These are phyloP conservation scores for Diphasiastrum complanatum DNA, from an alignment of 83 land plant species.

Conservation along the genomic window DNA sequence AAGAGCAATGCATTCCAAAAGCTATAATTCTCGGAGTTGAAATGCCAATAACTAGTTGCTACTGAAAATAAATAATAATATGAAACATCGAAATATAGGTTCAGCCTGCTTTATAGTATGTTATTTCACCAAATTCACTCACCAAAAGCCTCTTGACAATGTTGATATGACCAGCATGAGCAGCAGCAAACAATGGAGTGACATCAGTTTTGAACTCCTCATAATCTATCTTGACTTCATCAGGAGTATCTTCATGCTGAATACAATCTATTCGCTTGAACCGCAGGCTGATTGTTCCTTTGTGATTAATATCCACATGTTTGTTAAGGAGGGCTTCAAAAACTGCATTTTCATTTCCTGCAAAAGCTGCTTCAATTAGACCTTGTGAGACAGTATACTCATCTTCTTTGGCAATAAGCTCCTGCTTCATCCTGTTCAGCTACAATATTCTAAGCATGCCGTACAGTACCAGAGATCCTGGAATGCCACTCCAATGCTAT, in stretches of 20 bases:
- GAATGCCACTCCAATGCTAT: no score
- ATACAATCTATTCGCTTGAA: constrained; percentile 44
- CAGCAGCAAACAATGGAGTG: constrained; percentile 68
- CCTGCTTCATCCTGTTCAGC: constrained; percentile 43
- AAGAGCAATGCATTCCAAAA: no score
- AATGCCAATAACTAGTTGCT: no score
- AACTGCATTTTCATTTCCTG: constrained; percentile 38
- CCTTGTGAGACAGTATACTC: constrained; percentile 47
- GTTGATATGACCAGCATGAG: constrained; percentile 52
- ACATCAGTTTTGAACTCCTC: constrained; percentile 71
- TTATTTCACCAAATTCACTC: no score
- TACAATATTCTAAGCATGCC: no score
- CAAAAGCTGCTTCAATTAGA: constrained; percentile 52
- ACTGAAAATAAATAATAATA: no score
- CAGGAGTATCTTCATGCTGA: constrained; percentile 51
- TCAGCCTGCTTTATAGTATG: no score
- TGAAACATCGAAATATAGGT: no score
- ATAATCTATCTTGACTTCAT: constrained; percentile 44
- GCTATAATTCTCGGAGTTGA: no score
- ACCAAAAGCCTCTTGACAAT: constrained; percentile 61
- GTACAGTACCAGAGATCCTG: no score
- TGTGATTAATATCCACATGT: constrained; percentile 62
- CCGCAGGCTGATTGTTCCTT: constrained; percentile 52
- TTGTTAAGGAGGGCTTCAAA: constrained; percentile 40
- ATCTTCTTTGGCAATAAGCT: constrained; percentile 37